Conservation (phyloP, 2,329 filamentous ascomycete genomes). For the Pochonia chlamydosporia region DNA sequence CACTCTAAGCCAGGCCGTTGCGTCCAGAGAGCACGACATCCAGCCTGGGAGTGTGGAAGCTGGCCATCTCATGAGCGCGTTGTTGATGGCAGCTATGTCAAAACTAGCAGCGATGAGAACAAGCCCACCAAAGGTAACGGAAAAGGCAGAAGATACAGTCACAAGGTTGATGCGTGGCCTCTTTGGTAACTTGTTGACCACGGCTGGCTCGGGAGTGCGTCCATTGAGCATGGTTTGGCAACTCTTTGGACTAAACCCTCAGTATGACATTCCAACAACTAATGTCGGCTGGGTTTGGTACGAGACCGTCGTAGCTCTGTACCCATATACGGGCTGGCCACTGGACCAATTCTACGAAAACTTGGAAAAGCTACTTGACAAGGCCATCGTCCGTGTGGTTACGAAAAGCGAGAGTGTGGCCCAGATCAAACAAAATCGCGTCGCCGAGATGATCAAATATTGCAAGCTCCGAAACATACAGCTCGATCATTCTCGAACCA, state of each 20-base stretch:
- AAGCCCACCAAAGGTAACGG: constrained; percentile 6
- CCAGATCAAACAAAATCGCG: constrained; percentile 7
- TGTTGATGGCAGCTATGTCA: constrained; percentile 13
- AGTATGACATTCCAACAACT: constrained; percentile 10
- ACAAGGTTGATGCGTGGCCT: constrained; percentile 15
- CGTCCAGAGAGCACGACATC: constrained; percentile 12
- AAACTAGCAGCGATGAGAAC: constrained; percentile 12
- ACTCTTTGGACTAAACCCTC: constrained; percentile 10
- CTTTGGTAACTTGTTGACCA: constrained; percentile 14
- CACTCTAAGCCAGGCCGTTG: constrained; percentile 11
- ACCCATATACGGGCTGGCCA: constrained; percentile 14
- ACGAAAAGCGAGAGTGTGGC: constrained; percentile 11
- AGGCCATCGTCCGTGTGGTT: constrained; percentile 12
- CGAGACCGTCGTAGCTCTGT: constrained; percentile 11
- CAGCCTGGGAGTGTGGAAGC: constrained; percentile 6
- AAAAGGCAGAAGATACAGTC: constrained; percentile 13
- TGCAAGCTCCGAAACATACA: constrained; percentile 13
- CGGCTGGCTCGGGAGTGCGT: constrained; percentile 13
- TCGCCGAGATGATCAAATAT: constrained; percentile 10
- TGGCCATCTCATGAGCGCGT: constrained; percentile 13
- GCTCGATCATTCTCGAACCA: constrained; percentile 13
- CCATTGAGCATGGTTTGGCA: constrained; percentile 16
- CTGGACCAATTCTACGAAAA: constrained; percentile 10
- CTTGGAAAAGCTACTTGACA: constrained; percentile 12
- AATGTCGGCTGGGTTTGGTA: constrained; percentile 13